Evolutionary conservation across 139 green algal genomes (phyloP).

Genomic region (Coelastrella sp.): DNA sequence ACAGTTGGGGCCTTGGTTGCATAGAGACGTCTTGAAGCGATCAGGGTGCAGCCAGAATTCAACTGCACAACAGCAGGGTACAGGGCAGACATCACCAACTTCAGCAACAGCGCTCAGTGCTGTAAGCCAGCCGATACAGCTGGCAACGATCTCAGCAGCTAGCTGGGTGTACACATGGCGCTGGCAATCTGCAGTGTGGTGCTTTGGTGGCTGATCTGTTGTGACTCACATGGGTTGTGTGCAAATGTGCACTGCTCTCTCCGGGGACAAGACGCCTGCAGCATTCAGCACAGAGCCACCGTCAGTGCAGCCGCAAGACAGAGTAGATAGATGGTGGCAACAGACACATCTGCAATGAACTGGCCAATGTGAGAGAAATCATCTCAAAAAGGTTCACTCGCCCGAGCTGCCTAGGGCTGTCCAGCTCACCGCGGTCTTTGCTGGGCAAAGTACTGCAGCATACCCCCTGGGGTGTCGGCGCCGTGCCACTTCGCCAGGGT

Average conservation of each 20-base stretch:
- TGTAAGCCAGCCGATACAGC: neutral
- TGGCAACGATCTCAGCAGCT: no score
- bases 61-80: neutral
- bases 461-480: slow-evolving; percentile 33
- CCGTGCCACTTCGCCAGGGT: slow-evolving; percentile 33
- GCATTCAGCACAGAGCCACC: neutral
- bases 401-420: no score
- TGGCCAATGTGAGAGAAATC: no score
- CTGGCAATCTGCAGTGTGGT: no score
- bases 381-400: no score
- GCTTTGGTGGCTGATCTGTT: neutral
- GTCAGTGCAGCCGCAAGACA: no score
- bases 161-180: no score
- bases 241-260: slow-evolving; percentile 44
- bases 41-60: slow-evolving; percentile 40
- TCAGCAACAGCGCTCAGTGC: neutral
- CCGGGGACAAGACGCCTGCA: slow-evolving; percentile 39
- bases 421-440: slow-evolving; percentile 33
- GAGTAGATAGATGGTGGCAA: no score
- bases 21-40: slow-evolving; percentile 73
- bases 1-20: slow-evolving; percentile 68
- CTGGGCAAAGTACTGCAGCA: slow-evolving; percentile 41
- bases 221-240: slow-evolving; percentile 42
- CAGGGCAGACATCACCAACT: neutral
- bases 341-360: no score